A percentile compares a stretch with the other conserved stretches of the same genome.
Evolutionary conservation across 1,284 basidiomycete species (phyloP).

Genomic region (Xerocomus minutiporus): DNA sequence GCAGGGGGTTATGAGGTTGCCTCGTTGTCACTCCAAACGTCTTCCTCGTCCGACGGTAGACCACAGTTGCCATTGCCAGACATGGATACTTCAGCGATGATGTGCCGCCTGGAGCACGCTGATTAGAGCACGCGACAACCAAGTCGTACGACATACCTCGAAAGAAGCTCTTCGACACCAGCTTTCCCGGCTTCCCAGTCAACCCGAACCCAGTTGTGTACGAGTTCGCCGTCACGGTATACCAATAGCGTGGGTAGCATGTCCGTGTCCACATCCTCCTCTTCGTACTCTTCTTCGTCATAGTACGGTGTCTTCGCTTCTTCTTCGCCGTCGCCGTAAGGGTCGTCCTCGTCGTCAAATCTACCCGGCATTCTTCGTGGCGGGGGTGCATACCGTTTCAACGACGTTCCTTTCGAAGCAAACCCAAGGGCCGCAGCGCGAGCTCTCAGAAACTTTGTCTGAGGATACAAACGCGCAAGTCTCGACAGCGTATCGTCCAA

Average conservation of each 20-base stretch:
- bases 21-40: conserved; percentile 35
- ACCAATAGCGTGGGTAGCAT: conserved; percentile 80
- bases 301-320: conserved; percentile 25
- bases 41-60: conserved; percentile 35
- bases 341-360: conserved; percentile 46
- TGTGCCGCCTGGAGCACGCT: conserved; percentile 23
- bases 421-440: conserved; percentile 76
- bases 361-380: conserved; percentile 26
- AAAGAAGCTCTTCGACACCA: conserved; percentile 64
- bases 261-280: conserved; percentile 64
- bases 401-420: conserved; percentile 41
- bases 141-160: conserved; percentile 43
- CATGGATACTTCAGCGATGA: conserved; percentile 21
- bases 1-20: conserved; percentile 3
- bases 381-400: conserved; percentile 16
- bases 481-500: conserved; percentile 66
- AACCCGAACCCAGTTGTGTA: conserved; percentile 79
- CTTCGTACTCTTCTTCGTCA: conserved; percentile 37
- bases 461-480: conserved; percentile 64
- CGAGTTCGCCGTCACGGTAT: conserved; percentile 77
- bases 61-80: conserved; percentile 28
- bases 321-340: conserved; percentile 35
- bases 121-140: neutral
- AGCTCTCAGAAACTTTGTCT: conserved; percentile 76
- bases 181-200: conserved; percentile 74